Conservation (phyloP, 176 grass and related monocot species). For the Poa pratensis region DNA sequence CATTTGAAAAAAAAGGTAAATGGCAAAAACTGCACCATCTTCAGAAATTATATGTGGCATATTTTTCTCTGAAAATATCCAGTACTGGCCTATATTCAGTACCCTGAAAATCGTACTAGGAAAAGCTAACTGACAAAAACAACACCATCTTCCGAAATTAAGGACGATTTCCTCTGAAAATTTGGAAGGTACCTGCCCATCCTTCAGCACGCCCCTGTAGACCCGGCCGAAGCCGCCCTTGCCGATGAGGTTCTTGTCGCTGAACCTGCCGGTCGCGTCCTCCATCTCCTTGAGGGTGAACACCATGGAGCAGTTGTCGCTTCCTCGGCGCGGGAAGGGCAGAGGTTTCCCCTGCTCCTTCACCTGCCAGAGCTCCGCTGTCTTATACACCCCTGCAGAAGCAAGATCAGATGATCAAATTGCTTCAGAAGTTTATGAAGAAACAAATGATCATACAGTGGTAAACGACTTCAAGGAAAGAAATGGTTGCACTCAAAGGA, state of each 20-base stretch:
- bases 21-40: constrained; percentile 21
- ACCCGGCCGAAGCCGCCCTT: constrained; percentile 97
- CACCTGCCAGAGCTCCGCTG: constrained; percentile 76
- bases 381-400: constrained; percentile 92
- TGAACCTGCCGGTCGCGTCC: constrained; percentile 77
- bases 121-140: neutral
- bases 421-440: neutral
- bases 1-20: neutral
- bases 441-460: neutral
- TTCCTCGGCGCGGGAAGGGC: constrained; percentile 43
- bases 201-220: constrained; percentile 84
- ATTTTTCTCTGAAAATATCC: neutral
- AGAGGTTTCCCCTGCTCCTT: constrained; percentile 57
- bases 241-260: constrained; percentile 81
- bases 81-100: neutral
- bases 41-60: neutral
- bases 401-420: constrained; percentile 23
- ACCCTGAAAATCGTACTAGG: neutral
- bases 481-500: constrained; percentile 62
- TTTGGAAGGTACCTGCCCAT: constrained; percentile 68
- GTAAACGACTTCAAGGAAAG: neutral
- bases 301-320: constrained; percentile 74
- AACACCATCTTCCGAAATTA: neutral
- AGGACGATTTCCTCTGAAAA: neutral
- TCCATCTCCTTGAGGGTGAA: constrained; percentile 99